Evolutionary conservation across 805 yeast species (phyloP).

Genomic region (Candida railenensis): DNA sequence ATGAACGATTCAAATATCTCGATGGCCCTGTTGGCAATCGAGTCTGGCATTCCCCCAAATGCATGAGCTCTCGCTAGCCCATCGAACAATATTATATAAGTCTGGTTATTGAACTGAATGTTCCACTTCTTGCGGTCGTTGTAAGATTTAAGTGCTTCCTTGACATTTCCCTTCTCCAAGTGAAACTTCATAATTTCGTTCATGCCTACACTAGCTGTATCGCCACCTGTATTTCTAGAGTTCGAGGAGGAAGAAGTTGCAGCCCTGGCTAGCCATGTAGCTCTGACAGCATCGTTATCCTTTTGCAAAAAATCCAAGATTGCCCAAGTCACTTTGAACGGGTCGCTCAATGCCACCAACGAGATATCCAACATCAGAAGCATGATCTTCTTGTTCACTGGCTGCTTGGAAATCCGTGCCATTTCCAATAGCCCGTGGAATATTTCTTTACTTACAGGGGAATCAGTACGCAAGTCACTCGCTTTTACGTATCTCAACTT

Average conservation of each 20-base stretch:
- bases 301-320: slow-evolving; percentile 50
- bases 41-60: slow-evolving; percentile 30
- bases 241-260: slow-evolving; percentile 23
- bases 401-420: slow-evolving; percentile 19
- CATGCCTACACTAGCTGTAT: slow-evolving; percentile 58
- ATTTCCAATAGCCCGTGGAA: slow-evolving; percentile 30
- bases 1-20: slow-evolving; percentile 19
- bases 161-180: slow-evolving; percentile 40
- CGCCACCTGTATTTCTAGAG: slow-evolving; percentile 11
- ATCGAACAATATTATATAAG: slow-evolving; percentile 32
- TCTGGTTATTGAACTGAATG: slow-evolving; percentile 49
- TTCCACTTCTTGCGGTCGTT: slow-evolving; percentile 64
- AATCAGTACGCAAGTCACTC: slow-evolving; percentile 20
- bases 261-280: slow-evolving; percentile 47
- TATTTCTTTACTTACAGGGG: slow-evolving; percentile 20
- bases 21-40: slow-evolving; percentile 18
- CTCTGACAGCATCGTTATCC: slow-evolving; percentile 49
- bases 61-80: slow-evolving; percentile 31
- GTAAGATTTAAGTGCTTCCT: slow-evolving; percentile 50
- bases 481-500: slow-evolving; percentile 21
- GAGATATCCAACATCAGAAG: slow-evolving; percentile 59
- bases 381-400: slow-evolving; percentile 45
- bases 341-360: slow-evolving; percentile 56
- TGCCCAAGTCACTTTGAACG: slow-evolving; percentile 54
- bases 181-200: slow-evolving; percentile 58